A percentile compares a stretch with the other conserved stretches of the same genome.
These are phyloP conservation scores for Aspergillus tanneri DNA, from an alignment of 2,329 filamentous ascomycete species.

Conservation along the genomic window DNA sequence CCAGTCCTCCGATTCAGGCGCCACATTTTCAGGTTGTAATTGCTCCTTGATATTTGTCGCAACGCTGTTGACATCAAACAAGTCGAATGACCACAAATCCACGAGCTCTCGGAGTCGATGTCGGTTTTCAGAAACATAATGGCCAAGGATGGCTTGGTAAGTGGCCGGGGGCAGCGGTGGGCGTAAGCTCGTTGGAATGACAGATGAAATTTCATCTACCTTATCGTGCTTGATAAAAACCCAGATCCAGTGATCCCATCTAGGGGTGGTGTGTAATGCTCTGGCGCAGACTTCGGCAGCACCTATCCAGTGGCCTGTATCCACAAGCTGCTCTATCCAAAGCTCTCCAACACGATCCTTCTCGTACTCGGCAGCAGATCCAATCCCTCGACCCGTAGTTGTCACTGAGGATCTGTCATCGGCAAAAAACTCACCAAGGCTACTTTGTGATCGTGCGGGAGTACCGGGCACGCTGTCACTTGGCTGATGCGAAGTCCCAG, in stretches of 20 bases:
- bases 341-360: constrained; percentile 88
- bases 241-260: constrained; percentile 97
- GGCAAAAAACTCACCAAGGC: constrained; percentile 66
- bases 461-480: constrained; percentile 34
- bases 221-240: constrained; percentile 81
- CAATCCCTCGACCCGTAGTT: constrained; percentile 56
- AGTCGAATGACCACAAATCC: constrained; percentile 77
- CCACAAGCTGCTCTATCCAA: constrained; percentile 85
- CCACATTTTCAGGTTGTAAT: constrained; percentile 71
- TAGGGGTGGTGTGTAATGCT: constrained; percentile 72
- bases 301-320: constrained; percentile 68
- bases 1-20: constrained; percentile 82
- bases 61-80: constrained; percentile 77
- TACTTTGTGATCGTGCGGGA: constrained; percentile 40
- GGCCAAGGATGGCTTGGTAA: constrained; percentile 84
- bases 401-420: constrained; percentile 68
- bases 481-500: constrained; percentile 42
- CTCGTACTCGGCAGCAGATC: constrained; percentile 74
- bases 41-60: constrained; percentile 79
- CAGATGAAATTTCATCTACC: constrained; percentile 84
- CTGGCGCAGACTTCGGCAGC: constrained; percentile 80
- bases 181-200: constrained; percentile 75
- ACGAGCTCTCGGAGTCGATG: constrained; percentile 73
- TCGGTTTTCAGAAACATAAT: constrained; percentile 81
- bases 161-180: constrained; percentile 77